phyloP scores from a whole-genome alignment of 202 grass and related monocot species.

The Setaria viridis region DNA sequence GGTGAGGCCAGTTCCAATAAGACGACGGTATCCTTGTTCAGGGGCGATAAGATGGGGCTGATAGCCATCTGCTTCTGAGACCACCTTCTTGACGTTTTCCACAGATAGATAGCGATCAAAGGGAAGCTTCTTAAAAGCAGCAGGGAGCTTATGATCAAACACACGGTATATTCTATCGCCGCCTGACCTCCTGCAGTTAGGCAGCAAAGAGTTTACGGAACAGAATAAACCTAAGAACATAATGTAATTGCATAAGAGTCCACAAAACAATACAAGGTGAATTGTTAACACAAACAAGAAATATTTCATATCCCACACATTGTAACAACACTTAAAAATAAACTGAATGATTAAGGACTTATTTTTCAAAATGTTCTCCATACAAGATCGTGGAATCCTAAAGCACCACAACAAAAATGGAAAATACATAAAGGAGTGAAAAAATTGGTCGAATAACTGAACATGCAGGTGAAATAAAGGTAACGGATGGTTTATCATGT shows the following conservation, averaged over 20 bases:
- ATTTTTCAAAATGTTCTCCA: slow-evolving; percentile 6
- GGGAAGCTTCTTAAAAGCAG: slow-evolving; percentile 35
- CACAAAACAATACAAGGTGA: not conserved
- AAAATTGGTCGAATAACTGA: not conserved
- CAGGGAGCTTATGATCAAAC: slow-evolving; percentile 32
- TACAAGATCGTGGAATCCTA: not conserved
- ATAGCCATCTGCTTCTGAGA: slow-evolving; percentile 79
- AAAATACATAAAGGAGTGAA: not conserved
- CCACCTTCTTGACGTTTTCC: slow-evolving; percentile 32
- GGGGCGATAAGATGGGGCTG: slow-evolving; percentile 83
- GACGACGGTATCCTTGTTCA: slow-evolving; percentile 57
- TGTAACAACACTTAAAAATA: not conserved
- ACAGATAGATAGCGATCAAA: slow-evolving; percentile 18
- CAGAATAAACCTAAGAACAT: slow-evolving; percentile 13
- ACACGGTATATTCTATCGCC: slow-evolving; percentile 25
- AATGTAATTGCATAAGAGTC: slow-evolving; percentile 22
- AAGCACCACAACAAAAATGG: not conserved
- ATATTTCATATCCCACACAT: not conserved
- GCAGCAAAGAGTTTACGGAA: slow-evolving; percentile 9
- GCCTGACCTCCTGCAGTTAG: slow-evolving; percentile 21
- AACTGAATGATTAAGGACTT: not conserved
- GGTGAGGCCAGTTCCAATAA: slow-evolving; percentile 53
- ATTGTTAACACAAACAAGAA: not conserved
- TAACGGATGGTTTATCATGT: not conserved
- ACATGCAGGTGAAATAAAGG: slow-evolving; percentile 1